Evolutionary conservation across 768 basidiomycete species (phyloP), one percentile per base, ranked within the genome.

Genomic region (Tulasnella sp.): DNA sequence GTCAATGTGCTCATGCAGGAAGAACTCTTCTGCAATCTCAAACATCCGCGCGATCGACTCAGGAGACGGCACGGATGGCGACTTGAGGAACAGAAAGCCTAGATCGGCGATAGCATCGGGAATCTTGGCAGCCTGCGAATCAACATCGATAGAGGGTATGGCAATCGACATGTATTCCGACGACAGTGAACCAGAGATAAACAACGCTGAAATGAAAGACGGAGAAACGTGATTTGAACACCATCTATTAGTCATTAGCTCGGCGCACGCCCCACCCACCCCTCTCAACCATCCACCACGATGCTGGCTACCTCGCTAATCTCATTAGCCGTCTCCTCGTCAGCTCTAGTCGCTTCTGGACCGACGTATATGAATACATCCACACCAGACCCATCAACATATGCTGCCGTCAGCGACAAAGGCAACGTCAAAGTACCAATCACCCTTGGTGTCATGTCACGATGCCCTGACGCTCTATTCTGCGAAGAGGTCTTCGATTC

Each of bases 401-500:
- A n/a, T n/a, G n/a, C n/a, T n/a, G n/a, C n/a, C n/a, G n/a, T n/a
- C n/a, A n/a, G n/a, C n/a, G n/a, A n/a, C n/a, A n/a, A n/a, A n/a
- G n/a, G n/a, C 34, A 38, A 15, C 34, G 34, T 38, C 34, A 46
- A 53, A 44, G 80, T 81, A 19, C 76, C 75, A 21, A 73, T 82
- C 21, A 68, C 73, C 10, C 69, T 82, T 41, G 80, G 79, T 42
- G 83, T 84, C 60, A 83, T 83, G 84, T 81, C 79, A 56, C 74
- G 76, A 24, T 85, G 91, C 68, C 88, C 90, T 0, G 91, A 94
- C 67, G 90, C 92, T 43, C 68, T 88, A 38, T 65, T 87, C 11
- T 92, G 90, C 68, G 92, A 94, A 70, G 72, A 76, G 4, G 73
- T 85, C 0, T 88, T 92, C 70, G 80, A 89, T 66, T 72, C 78